phyloP scores from a whole-genome alignment of 1,284 basidiomycete species.

The Malassezia equina region DNA sequence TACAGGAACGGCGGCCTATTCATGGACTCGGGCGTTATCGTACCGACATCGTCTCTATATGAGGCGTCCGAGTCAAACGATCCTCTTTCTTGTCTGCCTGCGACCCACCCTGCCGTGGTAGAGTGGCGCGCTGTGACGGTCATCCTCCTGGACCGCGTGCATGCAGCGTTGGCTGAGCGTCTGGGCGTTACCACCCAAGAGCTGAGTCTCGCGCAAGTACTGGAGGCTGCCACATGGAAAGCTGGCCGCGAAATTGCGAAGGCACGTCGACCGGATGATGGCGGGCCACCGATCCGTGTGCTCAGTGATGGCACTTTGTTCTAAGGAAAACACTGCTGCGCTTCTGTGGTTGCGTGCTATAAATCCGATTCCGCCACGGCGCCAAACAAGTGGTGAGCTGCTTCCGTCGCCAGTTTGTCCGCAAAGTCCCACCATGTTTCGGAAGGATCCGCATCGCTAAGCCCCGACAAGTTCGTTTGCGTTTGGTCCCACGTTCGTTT shows the following conservation, averaged over 20 bases:
- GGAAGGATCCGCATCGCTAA: neutral
- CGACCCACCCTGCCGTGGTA: neutral
- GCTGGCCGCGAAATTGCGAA: neutral
- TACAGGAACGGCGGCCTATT: neutral
- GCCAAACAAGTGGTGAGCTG: neutral
- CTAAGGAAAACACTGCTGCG: too few species aligned
- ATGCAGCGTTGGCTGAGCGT: neutral
- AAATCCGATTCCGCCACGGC: neutral
- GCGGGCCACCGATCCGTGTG: neutral
- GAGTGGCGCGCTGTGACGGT: neutral
- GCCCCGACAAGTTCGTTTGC: neutral
- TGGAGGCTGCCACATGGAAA: neutral
- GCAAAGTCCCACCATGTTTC: neutral
- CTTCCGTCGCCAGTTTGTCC: neutral
- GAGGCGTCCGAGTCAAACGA: neutral
- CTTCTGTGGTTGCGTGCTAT: too few species aligned
- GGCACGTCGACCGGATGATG: neutral
- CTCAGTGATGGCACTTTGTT: neutral
- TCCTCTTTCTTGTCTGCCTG: neutral
- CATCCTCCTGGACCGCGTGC: neutral
- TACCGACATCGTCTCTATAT: neutral
- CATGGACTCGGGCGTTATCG: neutral
- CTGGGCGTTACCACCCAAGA: neutral
- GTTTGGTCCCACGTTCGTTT: neutral
- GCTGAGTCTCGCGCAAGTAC: neutral